Evolutionary conservation across 148 eudicot genomes (phyloP).

Genomic region (Cornus suecica): DNA sequence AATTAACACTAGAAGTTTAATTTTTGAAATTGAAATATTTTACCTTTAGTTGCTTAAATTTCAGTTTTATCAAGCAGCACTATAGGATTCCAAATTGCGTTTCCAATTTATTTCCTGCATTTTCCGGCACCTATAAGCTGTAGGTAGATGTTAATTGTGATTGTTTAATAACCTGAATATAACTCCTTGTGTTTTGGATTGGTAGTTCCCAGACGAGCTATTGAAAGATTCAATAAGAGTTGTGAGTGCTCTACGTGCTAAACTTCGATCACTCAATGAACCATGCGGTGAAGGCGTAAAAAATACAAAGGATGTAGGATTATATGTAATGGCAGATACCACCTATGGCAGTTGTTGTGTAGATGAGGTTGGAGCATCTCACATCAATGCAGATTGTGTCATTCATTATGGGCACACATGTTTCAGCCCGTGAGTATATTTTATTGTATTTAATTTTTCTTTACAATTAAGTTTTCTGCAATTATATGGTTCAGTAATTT

Average conservation of each 20-base stretch:
- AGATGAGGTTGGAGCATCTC: constrained; percentile 96
- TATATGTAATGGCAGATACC: constrained; percentile 96
- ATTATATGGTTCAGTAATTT: not conserved
- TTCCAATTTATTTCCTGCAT: no score
- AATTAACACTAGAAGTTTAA: no score
- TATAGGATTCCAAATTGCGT: no score
- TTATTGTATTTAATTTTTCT: not conserved
- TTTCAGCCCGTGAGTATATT: constrained; percentile 82
- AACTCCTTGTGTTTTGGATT: constrained; percentile 12
- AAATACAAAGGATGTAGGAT: constrained; percentile 44
- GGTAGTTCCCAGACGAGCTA: constrained; percentile 88
- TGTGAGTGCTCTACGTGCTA: constrained; percentile 52
- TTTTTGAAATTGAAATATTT: no score
- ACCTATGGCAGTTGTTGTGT: constrained; percentile 93
- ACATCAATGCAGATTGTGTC: constrained; percentile 81
- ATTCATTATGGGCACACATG: constrained; percentile 93
- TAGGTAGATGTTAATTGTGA: not conserved
- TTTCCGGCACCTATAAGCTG: not conserved
- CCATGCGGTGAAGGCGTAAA: constrained; percentile 20
- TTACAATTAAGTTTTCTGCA: not conserved
- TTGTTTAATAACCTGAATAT: not conserved
- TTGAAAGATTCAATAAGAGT: constrained; percentile 73
- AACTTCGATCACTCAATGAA: constrained; percentile 32
- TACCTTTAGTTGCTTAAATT: no score
- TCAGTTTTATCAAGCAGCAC: no score